Conservation (phyloP, 2,329 filamentous ascomycete species). For the Sclerotiophoma versabilis region DNA sequence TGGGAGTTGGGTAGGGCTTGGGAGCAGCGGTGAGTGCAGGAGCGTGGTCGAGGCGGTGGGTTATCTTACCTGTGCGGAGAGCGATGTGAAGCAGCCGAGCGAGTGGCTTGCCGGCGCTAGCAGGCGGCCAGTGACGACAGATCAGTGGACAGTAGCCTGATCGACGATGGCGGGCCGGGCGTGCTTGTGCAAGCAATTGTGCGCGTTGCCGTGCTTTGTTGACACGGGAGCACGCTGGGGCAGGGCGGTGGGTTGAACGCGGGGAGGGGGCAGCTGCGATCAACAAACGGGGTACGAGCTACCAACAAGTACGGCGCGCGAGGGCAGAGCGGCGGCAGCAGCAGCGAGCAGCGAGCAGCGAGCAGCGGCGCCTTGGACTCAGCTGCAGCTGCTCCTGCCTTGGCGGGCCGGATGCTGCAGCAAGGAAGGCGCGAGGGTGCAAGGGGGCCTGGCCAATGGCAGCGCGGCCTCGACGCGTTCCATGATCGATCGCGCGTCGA, state of each 20-base stretch:
- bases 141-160: constrained; percentile 14
- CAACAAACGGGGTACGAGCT: constrained; percentile 7
- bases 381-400: constrained; percentile 19
- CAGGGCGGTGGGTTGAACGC: constrained; percentile 4
- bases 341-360: constrained; percentile 18
- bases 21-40: constrained; percentile 26
- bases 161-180: constrained; percentile 19
- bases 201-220: constrained; percentile 8
- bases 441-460: constrained; percentile 33
- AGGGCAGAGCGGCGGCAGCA: constrained; percentile 3
- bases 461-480: constrained; percentile 23
- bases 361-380: constrained; percentile 18
- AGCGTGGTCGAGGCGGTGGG: constrained; percentile 34
- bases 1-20: constrained; percentile 19
- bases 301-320: constrained; percentile 13
- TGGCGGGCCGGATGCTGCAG: constrained; percentile 24
- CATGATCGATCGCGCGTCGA: constrained; percentile 29
- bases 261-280: constrained; percentile 3
- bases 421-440: constrained; percentile 40
- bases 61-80: constrained; percentile 38
- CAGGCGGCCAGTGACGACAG: constrained; percentile 37
- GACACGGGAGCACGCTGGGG: constrained; percentile 3
- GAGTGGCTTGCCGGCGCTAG: constrained; percentile 45
- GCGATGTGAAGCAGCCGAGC: constrained; percentile 41
- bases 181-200: background rate